Conservation (phyloP, 2,329 filamentous ascomycete genomes). For the Cladobotryum protrusum region DNA sequence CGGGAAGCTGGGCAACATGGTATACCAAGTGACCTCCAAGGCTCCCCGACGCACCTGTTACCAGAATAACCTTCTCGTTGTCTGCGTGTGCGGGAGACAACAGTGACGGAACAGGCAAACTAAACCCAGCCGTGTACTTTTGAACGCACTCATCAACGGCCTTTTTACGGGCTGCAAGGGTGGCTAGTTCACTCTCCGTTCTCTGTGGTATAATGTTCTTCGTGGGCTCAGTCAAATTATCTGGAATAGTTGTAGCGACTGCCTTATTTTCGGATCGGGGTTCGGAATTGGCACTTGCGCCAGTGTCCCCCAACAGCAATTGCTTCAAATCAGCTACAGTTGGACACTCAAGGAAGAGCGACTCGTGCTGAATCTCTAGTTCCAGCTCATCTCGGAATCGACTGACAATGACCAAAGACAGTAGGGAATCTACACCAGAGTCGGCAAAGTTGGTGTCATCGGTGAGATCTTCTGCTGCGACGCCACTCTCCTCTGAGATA, state of each 20-base stretch:
- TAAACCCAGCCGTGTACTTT: conserved; percentile 5
- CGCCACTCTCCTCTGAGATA: conserved; percentile 8
- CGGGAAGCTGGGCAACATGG: conserved; percentile 19
- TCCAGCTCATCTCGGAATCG: conserved; percentile 52
- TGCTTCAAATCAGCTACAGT: conserved; percentile 49
- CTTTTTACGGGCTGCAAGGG: not conserved
- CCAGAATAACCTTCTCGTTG: conserved; percentile 19
- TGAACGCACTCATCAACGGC: conserved; percentile 3
- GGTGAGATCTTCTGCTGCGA: conserved; percentile 3
- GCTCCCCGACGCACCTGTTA: conserved; percentile 35
- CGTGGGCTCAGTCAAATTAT: not conserved
- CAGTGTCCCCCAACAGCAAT: not conserved
- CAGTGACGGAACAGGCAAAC: not conserved
- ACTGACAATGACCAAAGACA: conserved; percentile 50
- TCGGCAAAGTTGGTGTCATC: conserved; percentile 47
- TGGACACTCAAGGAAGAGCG: conserved; percentile 46
- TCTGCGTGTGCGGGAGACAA: too few relatives aligned
- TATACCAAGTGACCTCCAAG: conserved; percentile 32
- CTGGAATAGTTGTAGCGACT: not conserved
- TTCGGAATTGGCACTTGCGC: not conserved
- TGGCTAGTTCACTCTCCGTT: not conserved
- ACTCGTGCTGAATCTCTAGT: conserved; percentile 43
- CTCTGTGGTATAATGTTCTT: not conserved
- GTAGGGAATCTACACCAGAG: conserved; percentile 53
- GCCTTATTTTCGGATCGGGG: not conserved